These are phyloP conservation scores for Butyriboletus loyo DNA, from an alignment of 768 basidiomycete species.

Conservation along the genomic window DNA sequence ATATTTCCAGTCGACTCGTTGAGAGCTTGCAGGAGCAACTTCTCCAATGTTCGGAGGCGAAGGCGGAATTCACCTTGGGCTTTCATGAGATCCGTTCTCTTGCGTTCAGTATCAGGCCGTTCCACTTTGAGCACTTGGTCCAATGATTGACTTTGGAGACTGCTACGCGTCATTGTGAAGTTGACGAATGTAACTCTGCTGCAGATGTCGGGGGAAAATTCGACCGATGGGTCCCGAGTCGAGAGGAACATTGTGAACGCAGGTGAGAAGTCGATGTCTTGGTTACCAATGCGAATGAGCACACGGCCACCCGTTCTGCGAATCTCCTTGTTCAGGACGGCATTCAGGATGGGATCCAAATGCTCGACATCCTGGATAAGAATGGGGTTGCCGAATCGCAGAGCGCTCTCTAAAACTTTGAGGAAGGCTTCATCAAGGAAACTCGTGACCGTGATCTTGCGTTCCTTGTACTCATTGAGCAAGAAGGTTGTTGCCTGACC, in stretches of 20 bases:
- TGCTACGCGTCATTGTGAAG: slow-evolving; percentile 98
- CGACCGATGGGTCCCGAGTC: slow-evolving; percentile 94
- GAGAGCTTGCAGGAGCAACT: slow-evolving; percentile 86
- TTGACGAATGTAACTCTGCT: slow-evolving; percentile 95
- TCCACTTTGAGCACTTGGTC: slow-evolving; percentile 97
- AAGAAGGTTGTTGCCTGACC: slow-evolving; percentile 96
- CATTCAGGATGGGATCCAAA: slow-evolving; percentile 95
- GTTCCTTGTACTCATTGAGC: slow-evolving; percentile 90
- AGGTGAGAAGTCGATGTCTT: slow-evolving; percentile 99
- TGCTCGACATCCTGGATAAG: slow-evolving; percentile 98
- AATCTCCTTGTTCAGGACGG: slow-evolving; percentile 95
- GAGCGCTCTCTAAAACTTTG: slow-evolving; percentile 96
- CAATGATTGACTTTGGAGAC: slow-evolving; percentile 96
- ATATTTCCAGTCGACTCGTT: slow-evolving; percentile 98
- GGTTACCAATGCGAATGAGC: slow-evolving; percentile 91
- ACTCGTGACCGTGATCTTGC: slow-evolving; percentile 97
- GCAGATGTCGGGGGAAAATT: slow-evolving; percentile 98
- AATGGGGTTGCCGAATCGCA: slow-evolving; percentile 96
- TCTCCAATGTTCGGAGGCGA: slow-evolving; percentile 88
- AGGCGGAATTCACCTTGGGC: slow-evolving; percentile 97
- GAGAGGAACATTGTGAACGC: slow-evolving; percentile 99
- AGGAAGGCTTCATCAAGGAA: slow-evolving; percentile 99
- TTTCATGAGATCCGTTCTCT: slow-evolving; percentile 95
- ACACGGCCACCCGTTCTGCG: slow-evolving; percentile 95
- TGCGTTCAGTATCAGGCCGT: slow-evolving; percentile 93